Base-by-base conservation (phyloP, 2,329 filamentous ascomycete species). In the Aciculosporium take region DNA sequence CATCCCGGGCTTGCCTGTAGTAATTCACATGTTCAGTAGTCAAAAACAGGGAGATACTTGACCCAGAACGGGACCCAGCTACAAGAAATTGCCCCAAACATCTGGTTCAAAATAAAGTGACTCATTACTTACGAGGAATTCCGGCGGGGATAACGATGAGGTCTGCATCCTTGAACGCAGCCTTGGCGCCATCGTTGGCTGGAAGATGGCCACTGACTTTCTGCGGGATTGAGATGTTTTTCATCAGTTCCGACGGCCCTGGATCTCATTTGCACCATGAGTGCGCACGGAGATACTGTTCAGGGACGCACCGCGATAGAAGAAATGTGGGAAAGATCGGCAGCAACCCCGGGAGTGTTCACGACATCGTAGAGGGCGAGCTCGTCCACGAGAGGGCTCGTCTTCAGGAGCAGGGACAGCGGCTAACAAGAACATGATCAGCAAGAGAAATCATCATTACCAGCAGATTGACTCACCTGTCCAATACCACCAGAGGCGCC, bases 361-460 rank as follows among this genome's bases (percentile, higher is more conserved):
- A 96, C 89, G 52, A 98, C 88, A 94, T 98, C 91, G 74, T 95
- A 98, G 56, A 98, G 84, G 47, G 87, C 74, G 56, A 98, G 84
- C 71, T 96, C 85, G 57, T 89, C 82, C 57, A 98, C 74, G 58
- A 86, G 78, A 50, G 87, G 83, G 59, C 74, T 84, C 52, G 83
- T 78, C 78, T 98, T 98, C 62, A 96, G 76, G 56, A 98, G 83
- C 53, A 98, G 84, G 51, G 91, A 98, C 57, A 98, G 76, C 53
- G 91, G 91, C 88, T 96, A 42, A 21, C 40, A 31, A 28, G 59
- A 35, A 15, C 33, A 44, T 29, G 37, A 39, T 56, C 45, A 56
- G 52, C 44, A 32, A 42, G 15, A 28, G 20, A 32, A 33, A 21
- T 10, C n/a, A 20, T 13, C 15, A 34, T 21, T 35, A 34, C 31